These are phyloP conservation scores for Cylindrodendrum hubeiense DNA, from an alignment of 2,329 filamentous ascomycete genomes.

Conservation along the genomic window DNA sequence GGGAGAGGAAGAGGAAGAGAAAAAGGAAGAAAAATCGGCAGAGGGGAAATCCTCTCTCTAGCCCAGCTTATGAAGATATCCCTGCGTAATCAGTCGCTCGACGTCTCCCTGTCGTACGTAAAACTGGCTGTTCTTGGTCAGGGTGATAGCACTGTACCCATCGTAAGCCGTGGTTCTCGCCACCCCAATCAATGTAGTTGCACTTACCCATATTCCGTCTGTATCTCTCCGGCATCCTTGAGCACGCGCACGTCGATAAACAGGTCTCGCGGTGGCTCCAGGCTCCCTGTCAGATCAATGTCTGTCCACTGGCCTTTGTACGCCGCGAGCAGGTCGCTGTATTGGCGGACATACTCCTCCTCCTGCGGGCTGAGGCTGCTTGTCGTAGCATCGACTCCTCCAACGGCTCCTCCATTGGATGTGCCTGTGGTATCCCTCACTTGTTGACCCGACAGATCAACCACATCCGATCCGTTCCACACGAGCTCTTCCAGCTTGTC, in stretches of 20 bases:
- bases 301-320: constrained; percentile 99
- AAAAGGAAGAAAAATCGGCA: background rate
- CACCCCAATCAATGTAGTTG: background rate
- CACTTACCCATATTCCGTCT: constrained; percentile 96
- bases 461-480: constrained; percentile 88
- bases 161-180: constrained; percentile 32
- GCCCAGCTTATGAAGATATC: constrained; percentile 90
- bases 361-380: constrained; percentile 94
- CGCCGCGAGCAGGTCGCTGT: constrained; percentile 90
- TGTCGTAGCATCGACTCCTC: constrained; percentile 64
- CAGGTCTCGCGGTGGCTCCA: constrained; percentile 93
- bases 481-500: constrained; percentile 95
- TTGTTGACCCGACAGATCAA: constrained; percentile 75
- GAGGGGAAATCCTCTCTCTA: constrained; percentile 62
- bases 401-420: constrained; percentile 47
- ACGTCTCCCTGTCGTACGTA: constrained; percentile 97
- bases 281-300: constrained; percentile 91
- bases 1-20: background rate
- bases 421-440: constrained; percentile 53
- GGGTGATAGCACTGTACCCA: constrained; percentile 81
- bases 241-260: constrained; percentile 97
- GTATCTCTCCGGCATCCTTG: constrained; percentile 97
- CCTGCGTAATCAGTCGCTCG: constrained; percentile 92
- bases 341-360: constrained; percentile 94
- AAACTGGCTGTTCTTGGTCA: constrained; percentile 98